Base-by-base conservation (phyloP, 2,329 filamentous ascomycete genomes). In the Diaporthe batatas region DNA sequence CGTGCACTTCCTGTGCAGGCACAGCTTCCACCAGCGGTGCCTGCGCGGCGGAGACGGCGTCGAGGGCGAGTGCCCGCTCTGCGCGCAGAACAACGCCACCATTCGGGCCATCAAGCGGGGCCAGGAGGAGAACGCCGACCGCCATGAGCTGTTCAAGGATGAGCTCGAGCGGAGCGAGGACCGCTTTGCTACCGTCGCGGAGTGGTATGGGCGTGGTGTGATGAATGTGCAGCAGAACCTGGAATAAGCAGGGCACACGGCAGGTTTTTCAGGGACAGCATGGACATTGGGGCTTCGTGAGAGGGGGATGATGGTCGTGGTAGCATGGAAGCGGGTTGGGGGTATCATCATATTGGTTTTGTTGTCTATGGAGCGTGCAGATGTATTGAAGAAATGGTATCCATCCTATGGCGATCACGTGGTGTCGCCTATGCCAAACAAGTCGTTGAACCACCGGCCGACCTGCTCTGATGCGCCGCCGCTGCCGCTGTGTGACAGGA, bases 1-100 rank as follows among this genome's bases (percentile, higher is more conserved):
- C 0, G 95, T 99, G 62, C 96, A 99, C 80, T 99, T 99, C 81
- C 83, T 99, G 75, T 99, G 96, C 85, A 98, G 97, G 81, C 96
- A 99, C 81, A 95, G 92, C 74, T 99, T 98, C 86, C 96, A 99
- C 80, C 94, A 97, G 83, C 89, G 94, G 58, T 99, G 96, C 82
- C 84, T 99, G 79, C 84, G 87, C 68, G 81, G 81, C 16, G 85
- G 84, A 2, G 83, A 81, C 44, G 73, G 72, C 14, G 62, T 69
- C 21, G 74, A 47, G 14, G 76, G 75, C 10, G 95, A 98, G 82
- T 99, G 96, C 80, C 95, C 96, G 12, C 88, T 94, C 44, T 99
- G 96, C 79, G 91, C 93, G 34, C 88, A 90, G 25, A 92, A 94
- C 74, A 98, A 98, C 79, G 91, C 94, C 29, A 96, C 95, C 1